Evolutionary conservation across 1,284 basidiomycete species (phyloP).

Genomic region (Apiotrichum siamense): DNA sequence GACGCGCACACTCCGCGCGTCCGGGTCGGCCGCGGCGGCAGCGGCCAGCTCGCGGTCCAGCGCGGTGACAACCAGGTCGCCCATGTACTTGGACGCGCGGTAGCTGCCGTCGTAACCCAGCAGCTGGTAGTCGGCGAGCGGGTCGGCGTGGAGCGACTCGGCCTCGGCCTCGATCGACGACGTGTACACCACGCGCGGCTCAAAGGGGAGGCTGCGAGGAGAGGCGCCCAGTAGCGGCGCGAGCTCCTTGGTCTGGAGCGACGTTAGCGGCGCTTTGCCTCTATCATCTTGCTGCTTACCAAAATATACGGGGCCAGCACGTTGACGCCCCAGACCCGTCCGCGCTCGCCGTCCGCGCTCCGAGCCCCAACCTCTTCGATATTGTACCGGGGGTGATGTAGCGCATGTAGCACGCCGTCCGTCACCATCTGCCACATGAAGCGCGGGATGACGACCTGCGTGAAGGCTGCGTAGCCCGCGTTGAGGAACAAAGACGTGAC

Average conservation of each 20-base stretch:
- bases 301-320: constrained; percentile 75
- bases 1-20: constrained; percentile 34
- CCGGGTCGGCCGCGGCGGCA: too few species aligned
- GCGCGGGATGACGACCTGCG: constrained; percentile 55
- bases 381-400: constrained; percentile 61
- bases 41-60: constrained; percentile 54
- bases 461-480: constrained; percentile 61
- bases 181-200: constrained; percentile 70
- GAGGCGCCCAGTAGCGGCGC: constrained; percentile 36
- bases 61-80: constrained; percentile 61
- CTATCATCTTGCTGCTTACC: constrained; percentile 51
- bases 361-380: constrained; percentile 58
- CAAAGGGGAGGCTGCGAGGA: constrained; percentile 39
- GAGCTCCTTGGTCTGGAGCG: constrained; percentile 45
- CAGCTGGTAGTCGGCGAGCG: constrained; percentile 63
- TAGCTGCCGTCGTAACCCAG: constrained; percentile 60
- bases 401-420: constrained; percentile 44
- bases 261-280: neutral
- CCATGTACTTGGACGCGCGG: constrained; percentile 70
- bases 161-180: constrained; percentile 64
- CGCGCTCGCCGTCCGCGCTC: constrained; percentile 63
- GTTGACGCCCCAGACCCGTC: constrained; percentile 79
- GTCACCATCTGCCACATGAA: constrained; percentile 55
- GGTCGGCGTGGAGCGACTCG: constrained; percentile 52
- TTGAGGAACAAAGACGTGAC: constrained; percentile 76